phyloP scores from a whole-genome alignment of 1,284 basidiomycete species.

The Ustilago trichophora region DNA sequence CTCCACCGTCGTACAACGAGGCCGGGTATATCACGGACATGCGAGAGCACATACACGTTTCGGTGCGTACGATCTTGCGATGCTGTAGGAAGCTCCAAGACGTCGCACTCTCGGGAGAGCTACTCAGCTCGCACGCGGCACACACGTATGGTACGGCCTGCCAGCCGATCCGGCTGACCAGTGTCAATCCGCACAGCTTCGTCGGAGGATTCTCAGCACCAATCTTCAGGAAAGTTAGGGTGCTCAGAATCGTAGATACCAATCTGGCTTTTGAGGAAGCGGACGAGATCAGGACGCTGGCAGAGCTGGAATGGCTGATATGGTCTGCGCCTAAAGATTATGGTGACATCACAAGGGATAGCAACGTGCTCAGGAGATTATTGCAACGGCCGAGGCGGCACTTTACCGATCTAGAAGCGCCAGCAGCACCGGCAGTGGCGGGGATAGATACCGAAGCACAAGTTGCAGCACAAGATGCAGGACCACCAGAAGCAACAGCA shows the following conservation, averaged over 20 bases:
- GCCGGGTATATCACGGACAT: slow-evolving; percentile 39
- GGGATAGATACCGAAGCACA: too few species aligned
- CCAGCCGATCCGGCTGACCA: slow-evolving; percentile 56
- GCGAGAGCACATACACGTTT: slow-evolving; percentile 38
- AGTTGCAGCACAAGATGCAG: too few species aligned
- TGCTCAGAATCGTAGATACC: slow-evolving; percentile 56
- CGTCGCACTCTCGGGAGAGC: slow-evolving; percentile 58
- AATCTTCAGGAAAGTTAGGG: slow-evolving; percentile 55
- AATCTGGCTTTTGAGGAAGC: slow-evolving; percentile 61
- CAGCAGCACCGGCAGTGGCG: too few species aligned
- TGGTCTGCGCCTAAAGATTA: slow-evolving; percentile 61
- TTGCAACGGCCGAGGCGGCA: slow-evolving; percentile 37
- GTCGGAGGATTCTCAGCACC: slow-evolving; percentile 60
- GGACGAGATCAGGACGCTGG: slow-evolving; percentile 55
- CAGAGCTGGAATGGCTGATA: slow-evolving; percentile 48
- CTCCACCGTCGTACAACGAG: slow-evolving; percentile 48
- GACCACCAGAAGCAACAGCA: too few species aligned
- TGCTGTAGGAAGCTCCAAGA: slow-evolving; percentile 56
- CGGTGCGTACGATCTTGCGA: slow-evolving; percentile 51
- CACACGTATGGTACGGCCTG: slow-evolving; percentile 61
- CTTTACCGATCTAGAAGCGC: not conserved
- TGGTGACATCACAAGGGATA: slow-evolving; percentile 52
- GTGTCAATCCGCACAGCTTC: slow-evolving; percentile 63
- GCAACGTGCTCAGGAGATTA: slow-evolving; percentile 42
- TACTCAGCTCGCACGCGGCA: slow-evolving; percentile 53